Percentiles rank a stretch among this genome's conserved stretches.
These are phyloP conservation scores for Synchytrium microbalum DNA, from an alignment of 371 early-diverging fungal genomes.

Conservation along the genomic window DNA sequence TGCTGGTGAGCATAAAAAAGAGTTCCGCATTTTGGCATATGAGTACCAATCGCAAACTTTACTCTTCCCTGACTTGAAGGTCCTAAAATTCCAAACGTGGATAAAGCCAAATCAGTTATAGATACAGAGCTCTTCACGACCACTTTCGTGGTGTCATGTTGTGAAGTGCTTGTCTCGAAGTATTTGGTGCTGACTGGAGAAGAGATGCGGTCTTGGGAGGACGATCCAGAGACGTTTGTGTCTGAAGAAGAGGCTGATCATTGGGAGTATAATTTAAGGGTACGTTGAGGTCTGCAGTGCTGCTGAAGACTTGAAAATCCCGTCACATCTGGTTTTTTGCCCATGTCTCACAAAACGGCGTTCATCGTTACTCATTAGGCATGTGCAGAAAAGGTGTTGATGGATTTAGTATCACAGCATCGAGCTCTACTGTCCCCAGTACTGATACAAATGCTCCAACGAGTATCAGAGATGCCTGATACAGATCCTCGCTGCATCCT, in stretches of 20 bases:
- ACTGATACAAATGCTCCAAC: slow-evolving; percentile 51
- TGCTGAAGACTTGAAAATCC: neutral
- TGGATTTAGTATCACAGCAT: slow-evolving; percentile 61
- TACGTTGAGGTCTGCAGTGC: slow-evolving; percentile 30
- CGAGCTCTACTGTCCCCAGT: slow-evolving; percentile 57
- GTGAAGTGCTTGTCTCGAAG: slow-evolving; percentile 62
- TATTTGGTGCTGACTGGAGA: slow-evolving; percentile 61
- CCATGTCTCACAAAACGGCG: too few relatives aligned
- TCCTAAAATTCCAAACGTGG: slow-evolving; percentile 34
- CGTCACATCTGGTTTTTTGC: neutral
- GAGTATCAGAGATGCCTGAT: slow-evolving; percentile 45
- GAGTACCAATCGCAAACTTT: too few relatives aligned
- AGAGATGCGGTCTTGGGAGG: slow-evolving; percentile 74
- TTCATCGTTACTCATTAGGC: too few relatives aligned
- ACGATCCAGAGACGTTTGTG: slow-evolving; percentile 81
- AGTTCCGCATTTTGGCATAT: slow-evolving; percentile 14
- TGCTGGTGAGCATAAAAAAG: slow-evolving; percentile 15
- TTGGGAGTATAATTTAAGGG: slow-evolving; percentile 76
- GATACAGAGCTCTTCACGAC: slow-evolving; percentile 62
- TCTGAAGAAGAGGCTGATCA: slow-evolving; percentile 73
- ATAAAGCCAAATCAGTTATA: slow-evolving; percentile 47
- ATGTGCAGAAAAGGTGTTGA: slow-evolving; percentile 78
- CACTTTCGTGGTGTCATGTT: slow-evolving; percentile 51
- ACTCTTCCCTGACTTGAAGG: slow-evolving; percentile 17
- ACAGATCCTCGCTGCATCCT: slow-evolving; percentile 13